phyloP scores from a whole-genome alignment of 805 yeast genomes.

The Maudiozyma pseudohumilis region DNA sequence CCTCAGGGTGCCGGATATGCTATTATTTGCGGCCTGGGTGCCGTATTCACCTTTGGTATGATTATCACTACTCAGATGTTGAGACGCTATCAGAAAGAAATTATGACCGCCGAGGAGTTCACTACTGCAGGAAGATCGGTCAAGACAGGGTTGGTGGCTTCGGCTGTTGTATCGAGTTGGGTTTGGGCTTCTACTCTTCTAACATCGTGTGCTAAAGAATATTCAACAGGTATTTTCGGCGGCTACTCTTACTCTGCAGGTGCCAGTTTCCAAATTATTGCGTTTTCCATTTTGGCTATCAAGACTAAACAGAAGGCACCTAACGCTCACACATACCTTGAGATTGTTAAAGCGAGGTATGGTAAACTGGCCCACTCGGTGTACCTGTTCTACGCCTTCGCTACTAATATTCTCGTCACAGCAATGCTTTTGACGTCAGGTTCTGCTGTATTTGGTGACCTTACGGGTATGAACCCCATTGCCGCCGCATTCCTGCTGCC shows the following conservation, averaged over 20 bases:
- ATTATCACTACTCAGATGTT: conserved; percentile 60
- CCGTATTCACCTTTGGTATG: conserved; percentile 72
- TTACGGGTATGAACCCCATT: conserved; percentile 74
- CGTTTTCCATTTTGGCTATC: conserved; percentile 80
- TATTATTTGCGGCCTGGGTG: conserved; percentile 80
- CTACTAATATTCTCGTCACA: conserved; percentile 81
- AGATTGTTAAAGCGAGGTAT: conserved; percentile 70
- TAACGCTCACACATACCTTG: conserved; percentile 83
- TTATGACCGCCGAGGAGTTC: conserved; percentile 87
- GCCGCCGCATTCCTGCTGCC: conserved; percentile 82
- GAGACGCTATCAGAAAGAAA: conserved; percentile 71
- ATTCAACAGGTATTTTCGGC: conserved; percentile 68
- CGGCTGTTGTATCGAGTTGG: conserved; percentile 93
- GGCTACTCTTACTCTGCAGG: conserved; percentile 85
- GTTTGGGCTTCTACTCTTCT: conserved; percentile 82
- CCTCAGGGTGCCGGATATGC: conserved; percentile 84
- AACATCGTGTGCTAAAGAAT: conserved; percentile 70
- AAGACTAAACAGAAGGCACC: conserved; percentile 87
- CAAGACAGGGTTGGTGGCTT: conserved; percentile 71
- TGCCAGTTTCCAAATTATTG: conserved; percentile 78
- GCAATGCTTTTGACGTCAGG: conserved; percentile 91
- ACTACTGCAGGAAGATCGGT: conserved; percentile 89
- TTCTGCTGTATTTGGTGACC: conserved; percentile 65
- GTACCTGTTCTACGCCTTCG: conserved; percentile 70
- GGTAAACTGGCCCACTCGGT: conserved; percentile 66